Percentiles rank a stretch among this genome's conserved stretches.
phyloP scores from a whole-genome alignment of 306 rosid species.

The Datisca glomerata region DNA sequence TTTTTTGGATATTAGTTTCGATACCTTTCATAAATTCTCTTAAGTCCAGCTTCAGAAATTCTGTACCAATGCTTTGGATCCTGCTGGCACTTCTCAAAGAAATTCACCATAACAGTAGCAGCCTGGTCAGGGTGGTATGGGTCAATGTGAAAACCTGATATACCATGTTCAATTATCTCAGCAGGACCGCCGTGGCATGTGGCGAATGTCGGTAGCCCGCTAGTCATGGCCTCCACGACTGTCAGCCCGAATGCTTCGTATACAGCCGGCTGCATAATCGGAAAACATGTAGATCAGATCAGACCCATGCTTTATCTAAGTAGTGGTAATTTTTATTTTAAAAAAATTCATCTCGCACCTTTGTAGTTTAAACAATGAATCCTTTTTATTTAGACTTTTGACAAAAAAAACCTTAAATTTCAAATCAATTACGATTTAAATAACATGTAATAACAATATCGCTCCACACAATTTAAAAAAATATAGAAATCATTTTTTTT shows the following conservation, averaged over 20 bases:
- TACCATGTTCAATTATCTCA: slow-evolving; percentile 78
- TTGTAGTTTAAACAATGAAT: no score
- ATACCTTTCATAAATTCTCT: slow-evolving; percentile 76
- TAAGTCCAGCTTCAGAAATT: slow-evolving; percentile 65
- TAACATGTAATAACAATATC: no score
- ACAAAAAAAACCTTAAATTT: no score
- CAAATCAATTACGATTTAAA: no score
- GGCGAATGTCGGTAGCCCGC: slow-evolving; percentile 91
- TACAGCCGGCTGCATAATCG: slow-evolving; percentile 79
- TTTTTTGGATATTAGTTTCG: neutral
- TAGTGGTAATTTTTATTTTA: no score
- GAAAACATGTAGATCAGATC: neutral
- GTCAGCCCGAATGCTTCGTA: slow-evolving; percentile 98
- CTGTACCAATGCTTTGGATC: slow-evolving; percentile 62
- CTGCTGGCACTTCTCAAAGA: slow-evolving; percentile 51
- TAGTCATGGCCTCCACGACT: slow-evolving; percentile 92
- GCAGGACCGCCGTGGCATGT: slow-evolving; percentile 95
- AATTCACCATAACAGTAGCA: slow-evolving; percentile 37
- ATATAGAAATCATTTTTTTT: no score
- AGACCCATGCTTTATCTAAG: no score
- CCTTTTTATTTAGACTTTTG: no score
- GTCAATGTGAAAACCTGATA: slow-evolving; percentile 86
- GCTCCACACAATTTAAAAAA: no score
- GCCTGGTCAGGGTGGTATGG: slow-evolving; percentile 87
- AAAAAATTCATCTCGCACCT: no score